Evolutionary conservation across 768 basidiomycete species (phyloP), one percentile per base, ranked within the genome.

Genomic region (Macrolepiota albuminosa): DNA sequence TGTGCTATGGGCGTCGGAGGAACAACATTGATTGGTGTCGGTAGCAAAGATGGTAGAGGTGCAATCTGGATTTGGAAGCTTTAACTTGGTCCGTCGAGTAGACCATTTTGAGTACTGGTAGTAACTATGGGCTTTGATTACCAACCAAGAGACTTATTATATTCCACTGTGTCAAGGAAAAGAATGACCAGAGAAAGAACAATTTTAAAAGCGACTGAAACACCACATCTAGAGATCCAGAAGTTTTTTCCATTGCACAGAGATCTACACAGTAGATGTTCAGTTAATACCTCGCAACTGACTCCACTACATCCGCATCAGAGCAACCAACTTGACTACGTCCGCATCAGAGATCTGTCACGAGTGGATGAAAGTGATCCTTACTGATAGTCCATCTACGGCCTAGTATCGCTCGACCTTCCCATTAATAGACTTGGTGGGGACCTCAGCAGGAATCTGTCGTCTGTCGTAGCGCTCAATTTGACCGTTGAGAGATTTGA

Each of bases 1-100:
- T 77, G 78, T 60, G 73, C 72, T 8, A 74, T 84, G 66, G 74
- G 79, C 0, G 70, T 74, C 63, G 74, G 73, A 45, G 84, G 83
- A 6, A 68, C 68, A 40, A 61, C 73, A 14, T 69, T 81, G 55
- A 68, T 77, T 24, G 78, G 74, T 29, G 74, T 76, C 50, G 79
- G 79, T 10, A 70, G 73, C 11, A 67, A 69, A 56, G 75, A 75
- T 5, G 70, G 73, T 7, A 67, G 68, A 56, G 76, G 75, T 16
- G 74, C 62, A 29, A 59, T 80, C 13, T 80, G 78, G 78, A 68
- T 78, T 13, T 81, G 79, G 78, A 65, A 57, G 37, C 46, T 57
- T 45, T 51, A 51, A 51, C 37, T 26, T 8, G 29, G 1, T 46
- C 16, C 26, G 26, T 13, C 5, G 24, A 54, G 6, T 29, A 26